These are phyloP conservation scores for Candida patagonica DNA, from an alignment of 805 yeast species.

Conservation along the genomic window DNA sequence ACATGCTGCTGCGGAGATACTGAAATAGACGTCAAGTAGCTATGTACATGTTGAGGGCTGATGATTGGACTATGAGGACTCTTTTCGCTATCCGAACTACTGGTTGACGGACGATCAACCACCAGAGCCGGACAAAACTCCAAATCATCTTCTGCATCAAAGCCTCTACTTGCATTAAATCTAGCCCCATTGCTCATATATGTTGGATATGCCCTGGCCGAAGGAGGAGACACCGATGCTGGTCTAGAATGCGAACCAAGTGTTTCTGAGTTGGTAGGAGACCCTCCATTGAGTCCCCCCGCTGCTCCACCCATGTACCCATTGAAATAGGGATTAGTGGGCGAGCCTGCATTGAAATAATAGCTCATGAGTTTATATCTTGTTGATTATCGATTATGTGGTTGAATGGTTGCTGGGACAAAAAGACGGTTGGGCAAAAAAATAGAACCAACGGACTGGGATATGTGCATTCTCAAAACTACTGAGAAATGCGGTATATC, in stretches of 20 bases:
- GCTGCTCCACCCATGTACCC: conserved; percentile 3
- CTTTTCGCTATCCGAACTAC: background rate
- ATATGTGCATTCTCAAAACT: no score
- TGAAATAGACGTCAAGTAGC: background rate
- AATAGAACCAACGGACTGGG: no score
- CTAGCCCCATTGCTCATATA: conserved; percentile 22
- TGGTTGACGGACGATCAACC: background rate
- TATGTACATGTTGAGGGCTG: conserved; percentile 1
- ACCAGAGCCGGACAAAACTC: conserved; percentile 53
- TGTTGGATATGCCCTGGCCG: conserved; percentile 19
- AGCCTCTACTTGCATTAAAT: conserved; percentile 55
- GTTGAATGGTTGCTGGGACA: no score
- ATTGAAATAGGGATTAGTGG: conserved; percentile 4
- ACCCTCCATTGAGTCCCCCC: background rate
- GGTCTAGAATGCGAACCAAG: conserved; percentile 17
- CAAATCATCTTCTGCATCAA: conserved; percentile 60
- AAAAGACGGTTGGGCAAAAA: no score
- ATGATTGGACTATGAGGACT: background rate
- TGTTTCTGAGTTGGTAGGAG: background rate
- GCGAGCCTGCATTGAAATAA: conserved; percentile 10
- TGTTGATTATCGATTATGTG: no score
- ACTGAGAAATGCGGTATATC: no score
- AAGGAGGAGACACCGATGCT: conserved; percentile 24
- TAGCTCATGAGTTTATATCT: conserved; percentile 8
- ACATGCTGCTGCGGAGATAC: conserved; percentile 11